These are phyloP conservation scores for Starmerella asiatica DNA, from an alignment of 805 yeast species.

Conservation along the genomic window DNA sequence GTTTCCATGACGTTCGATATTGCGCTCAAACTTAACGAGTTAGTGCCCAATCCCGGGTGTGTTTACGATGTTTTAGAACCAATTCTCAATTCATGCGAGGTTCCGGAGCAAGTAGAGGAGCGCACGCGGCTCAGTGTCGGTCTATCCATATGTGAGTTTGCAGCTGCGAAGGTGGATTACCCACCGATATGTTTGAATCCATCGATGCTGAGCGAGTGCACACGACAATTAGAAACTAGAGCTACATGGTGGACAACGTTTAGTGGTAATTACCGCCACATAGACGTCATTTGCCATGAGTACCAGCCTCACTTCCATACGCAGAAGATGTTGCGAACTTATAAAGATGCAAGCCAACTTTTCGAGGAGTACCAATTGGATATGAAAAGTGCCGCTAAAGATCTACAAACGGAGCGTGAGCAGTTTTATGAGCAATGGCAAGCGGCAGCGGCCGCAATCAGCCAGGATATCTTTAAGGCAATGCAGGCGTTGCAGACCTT, in stretches of 20 bases:
- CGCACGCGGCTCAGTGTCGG: constrained; percentile 20
- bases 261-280: constrained; percentile 48
- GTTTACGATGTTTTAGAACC: constrained; percentile 20
- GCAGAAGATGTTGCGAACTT: constrained; percentile 5
- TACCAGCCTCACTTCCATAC: constrained; percentile 19
- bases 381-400: not conserved
- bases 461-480: not conserved
- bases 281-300: constrained; percentile 37
- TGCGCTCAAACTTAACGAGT: constrained; percentile 9
- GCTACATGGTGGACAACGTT: constrained; percentile 62
- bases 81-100: constrained; percentile 21
- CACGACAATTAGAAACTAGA: constrained; percentile 20
- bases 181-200: constrained; percentile 20
- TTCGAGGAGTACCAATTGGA: constrained; percentile 5
- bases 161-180: constrained; percentile 21
- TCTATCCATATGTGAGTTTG: constrained; percentile 25
- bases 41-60: constrained; percentile 22
- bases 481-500: not conserved
- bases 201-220: constrained; percentile 12
- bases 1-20: constrained; percentile 14
- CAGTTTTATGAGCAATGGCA: not conserved
- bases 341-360: constrained; percentile 7
- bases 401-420: not conserved
- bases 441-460: not conserved
- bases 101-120: constrained; percentile 14